Evolutionary conservation across 129 eudicot genomes (phyloP), one percentile per base, ranked within the genome.

Genomic region (Chrysanthemum lavandulifolium): DNA sequence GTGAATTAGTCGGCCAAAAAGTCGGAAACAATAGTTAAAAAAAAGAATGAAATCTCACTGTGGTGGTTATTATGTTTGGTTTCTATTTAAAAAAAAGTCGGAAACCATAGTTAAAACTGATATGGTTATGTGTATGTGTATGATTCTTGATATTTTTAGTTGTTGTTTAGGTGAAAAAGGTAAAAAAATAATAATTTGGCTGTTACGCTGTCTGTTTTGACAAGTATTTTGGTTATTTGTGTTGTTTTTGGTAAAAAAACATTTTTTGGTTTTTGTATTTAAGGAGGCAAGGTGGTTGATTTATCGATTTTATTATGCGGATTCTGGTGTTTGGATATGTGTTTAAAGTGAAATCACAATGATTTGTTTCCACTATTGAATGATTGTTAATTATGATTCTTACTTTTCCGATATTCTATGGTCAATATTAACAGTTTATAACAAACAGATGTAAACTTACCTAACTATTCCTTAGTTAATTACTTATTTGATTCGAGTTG

Each of bases 291-390:
- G 63, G 63, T 58, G 63, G 33, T 19, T 58, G 14, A 18, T 3
- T 18, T 45, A 60, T 21, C 65, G 19, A 16, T 51, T 62, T 63
- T 40, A 6, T 13, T 29, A 48, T 49, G 29, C n/a, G 61, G 69
- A 18, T 61, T 25, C 59, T 61, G 54, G 23, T 67, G 65, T 47
- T 67, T 67, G 29, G 57, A 21, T 59, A 57, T 14, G 16, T 72
- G 76, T 45, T 72, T 59, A 1, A 43, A 23, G 68, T 59, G 49
- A 59, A 13, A 36, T 36, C 43, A 43, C 51, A 40, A 40, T 40
- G 10, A 40, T 40, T 40, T 40, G 47, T 40, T 40, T 6, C 47
- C 9, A 59, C 15, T 60, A 52, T 23, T 45, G 16, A 27, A 16
- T 1, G 11, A 55, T 33, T 8, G 5, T 3, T 1, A 1, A 18